Base-by-base conservation (phyloP, 1,139 yeast genomes). In the Hemisphaericaspora subhashii region DNA sequence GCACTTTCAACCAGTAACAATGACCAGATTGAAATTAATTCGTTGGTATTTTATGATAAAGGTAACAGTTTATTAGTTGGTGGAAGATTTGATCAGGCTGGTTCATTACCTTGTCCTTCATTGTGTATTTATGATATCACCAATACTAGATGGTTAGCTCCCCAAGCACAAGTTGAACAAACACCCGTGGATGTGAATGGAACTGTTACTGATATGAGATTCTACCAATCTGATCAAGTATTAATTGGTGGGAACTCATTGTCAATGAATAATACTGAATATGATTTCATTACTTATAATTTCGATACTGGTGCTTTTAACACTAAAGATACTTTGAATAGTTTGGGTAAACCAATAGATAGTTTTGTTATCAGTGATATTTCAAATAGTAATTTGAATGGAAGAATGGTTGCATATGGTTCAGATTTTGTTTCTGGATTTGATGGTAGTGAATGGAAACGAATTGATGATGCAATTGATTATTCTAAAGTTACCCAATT, bases 21-120 rank as follows among this genome's bases (percentile, higher is more conserved):
- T 29, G 44, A 54, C 48, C 31, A 58, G 11, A 65, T 76, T 3
- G 50, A 55, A 29, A 76, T 86, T 7, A 77, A 75, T 41, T 61
- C 83, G 2, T 60, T 86, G 43, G 78, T 74, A 2, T 68, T 72
- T 40, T 73, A 77, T 46, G 82, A 79, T 25, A 62, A 65, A 22
- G 69, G 69, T 7, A 57, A 71, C 17, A 68, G 74, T 17, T 58
- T 89, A 14, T 67, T 88, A 28, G 85, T 87, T 9, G 96, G 87
- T 35, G 98, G 98, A 15, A 69, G 79, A 34, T 87, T 87, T 53
- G 73, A 72, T 22, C 60, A 68, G 26, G 83, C 85, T 3, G 83
- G 86, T 0, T 68, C 81, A 7, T 62, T 77, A 44, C 64, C 68
- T 33, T 88, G 96, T 62, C 61, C 68, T 2, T 76, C 81, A 2